These are phyloP conservation scores for Nematocida sp. DNA, from an alignment of 371 early-diverging fungal genomes.

Conservation along the genomic window DNA sequence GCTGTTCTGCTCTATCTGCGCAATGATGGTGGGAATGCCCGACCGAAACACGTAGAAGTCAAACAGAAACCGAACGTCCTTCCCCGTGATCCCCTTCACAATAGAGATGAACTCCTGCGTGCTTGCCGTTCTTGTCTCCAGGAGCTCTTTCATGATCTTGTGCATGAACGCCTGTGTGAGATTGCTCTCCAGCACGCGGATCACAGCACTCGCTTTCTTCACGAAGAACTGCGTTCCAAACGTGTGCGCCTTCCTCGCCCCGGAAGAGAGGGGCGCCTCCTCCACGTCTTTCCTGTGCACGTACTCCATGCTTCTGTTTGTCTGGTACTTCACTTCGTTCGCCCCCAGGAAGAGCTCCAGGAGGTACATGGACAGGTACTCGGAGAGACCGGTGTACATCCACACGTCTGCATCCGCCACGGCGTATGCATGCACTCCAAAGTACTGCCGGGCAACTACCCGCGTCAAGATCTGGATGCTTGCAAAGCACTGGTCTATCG, in stretches of 20 bases:
- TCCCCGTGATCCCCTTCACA: conserved; percentile 63
- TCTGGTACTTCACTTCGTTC: conserved; percentile 60
- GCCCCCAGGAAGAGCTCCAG: conserved; percentile 60
- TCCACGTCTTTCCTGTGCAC: conserved; percentile 59
- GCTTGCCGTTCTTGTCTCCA: background rate
- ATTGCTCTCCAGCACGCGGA: conserved; percentile 63
- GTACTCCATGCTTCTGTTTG: conserved; percentile 58
- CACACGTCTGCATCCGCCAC: conserved; percentile 48
- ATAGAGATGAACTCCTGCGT: conserved; percentile 59
- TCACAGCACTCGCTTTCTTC: conserved; percentile 58
- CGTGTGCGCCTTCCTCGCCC: conserved; percentile 34
- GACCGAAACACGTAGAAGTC: conserved; percentile 62
- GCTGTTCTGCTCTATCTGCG: conserved; percentile 54
- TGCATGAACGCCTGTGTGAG: conserved; percentile 64
- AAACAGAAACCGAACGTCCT: conserved; percentile 61
- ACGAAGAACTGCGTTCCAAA: conserved; percentile 55
- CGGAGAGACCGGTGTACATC: conserved; percentile 59
- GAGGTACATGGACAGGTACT: conserved; percentile 57
- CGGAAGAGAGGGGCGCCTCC: conserved; percentile 58
- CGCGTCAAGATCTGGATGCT: conserved; percentile 39
- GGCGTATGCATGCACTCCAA: conserved; percentile 24
- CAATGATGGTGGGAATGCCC: conserved; percentile 56
- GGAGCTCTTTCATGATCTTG: conserved; percentile 59
- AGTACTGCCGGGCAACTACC: conserved; percentile 54
- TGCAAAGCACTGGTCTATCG: conserved; percentile 55